phyloP scores from a whole-genome alignment of 495 filamentous ascomycete species.

The Podospora appendiculata region DNA sequence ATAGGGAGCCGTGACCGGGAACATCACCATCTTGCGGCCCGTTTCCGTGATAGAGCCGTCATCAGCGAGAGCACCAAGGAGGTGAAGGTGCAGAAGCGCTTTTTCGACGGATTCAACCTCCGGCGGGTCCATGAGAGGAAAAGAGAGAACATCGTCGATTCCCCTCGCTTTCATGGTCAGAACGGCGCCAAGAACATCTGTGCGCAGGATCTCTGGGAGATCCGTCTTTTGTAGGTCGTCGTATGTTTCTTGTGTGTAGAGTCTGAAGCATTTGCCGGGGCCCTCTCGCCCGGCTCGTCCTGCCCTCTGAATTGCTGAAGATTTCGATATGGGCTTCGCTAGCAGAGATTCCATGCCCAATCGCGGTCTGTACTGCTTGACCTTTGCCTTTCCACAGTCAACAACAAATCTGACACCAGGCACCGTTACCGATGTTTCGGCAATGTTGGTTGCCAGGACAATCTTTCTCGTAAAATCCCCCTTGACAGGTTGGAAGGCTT shows the following conservation, averaged over 20 bases:
- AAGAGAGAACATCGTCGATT: slow-evolving; percentile 70
- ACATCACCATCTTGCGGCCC: slow-evolving; percentile 68
- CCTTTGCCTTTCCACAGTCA: slow-evolving; percentile 89
- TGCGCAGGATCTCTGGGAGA: slow-evolving; percentile 82
- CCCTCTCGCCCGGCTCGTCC: slow-evolving; percentile 93
- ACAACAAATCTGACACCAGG: slow-evolving; percentile 87
- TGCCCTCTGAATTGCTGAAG: slow-evolving; percentile 82
- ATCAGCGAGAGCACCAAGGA: slow-evolving; percentile 68
- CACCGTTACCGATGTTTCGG: slow-evolving; percentile 95
- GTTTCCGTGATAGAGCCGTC: slow-evolving; percentile 63
- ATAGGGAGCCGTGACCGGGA: slow-evolving; percentile 76
- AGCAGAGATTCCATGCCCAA: slow-evolving; percentile 88
- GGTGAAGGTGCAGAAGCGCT: slow-evolving; percentile 71
- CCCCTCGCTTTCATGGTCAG: slow-evolving; percentile 92
- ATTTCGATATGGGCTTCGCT: slow-evolving; percentile 85
- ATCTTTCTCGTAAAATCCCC: slow-evolving; percentile 71
- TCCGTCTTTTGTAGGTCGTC: slow-evolving; percentile 60
- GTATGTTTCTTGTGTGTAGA: slow-evolving; percentile 84
- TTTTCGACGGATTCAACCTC: slow-evolving; percentile 71
- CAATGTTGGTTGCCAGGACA: slow-evolving; percentile 92
- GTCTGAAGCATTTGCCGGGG: slow-evolving; percentile 76
- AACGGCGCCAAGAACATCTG: slow-evolving; percentile 77
- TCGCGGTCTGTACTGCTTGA: slow-evolving; percentile 80
- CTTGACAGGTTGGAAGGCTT: slow-evolving; percentile 72
- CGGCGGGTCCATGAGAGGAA: slow-evolving; percentile 80